phyloP scores from a whole-genome alignment of 179 eudicot species.

The Camellia oleifera region DNA sequence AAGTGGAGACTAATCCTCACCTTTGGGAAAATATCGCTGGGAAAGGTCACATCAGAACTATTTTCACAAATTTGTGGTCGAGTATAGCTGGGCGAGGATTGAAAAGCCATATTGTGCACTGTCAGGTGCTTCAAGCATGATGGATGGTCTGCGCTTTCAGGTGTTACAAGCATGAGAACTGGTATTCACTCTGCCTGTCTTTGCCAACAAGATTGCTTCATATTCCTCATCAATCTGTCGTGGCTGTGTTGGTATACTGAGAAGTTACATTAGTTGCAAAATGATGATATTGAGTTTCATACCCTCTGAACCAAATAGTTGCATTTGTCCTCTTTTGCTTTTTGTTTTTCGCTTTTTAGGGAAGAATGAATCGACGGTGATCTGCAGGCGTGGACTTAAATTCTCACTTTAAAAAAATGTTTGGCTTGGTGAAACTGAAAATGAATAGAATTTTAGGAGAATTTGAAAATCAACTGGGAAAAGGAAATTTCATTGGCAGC shows the following conservation, averaged over 20 bases:
- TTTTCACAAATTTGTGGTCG: slow-evolving; percentile 83
- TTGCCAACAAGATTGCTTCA: slow-evolving; percentile 5
- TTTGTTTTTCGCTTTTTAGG: background rate
- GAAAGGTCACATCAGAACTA: slow-evolving; percentile 71
- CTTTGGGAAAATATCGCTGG: slow-evolving; percentile 88
- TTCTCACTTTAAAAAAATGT: background rate
- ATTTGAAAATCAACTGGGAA: background rate
- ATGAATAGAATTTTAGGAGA: background rate
- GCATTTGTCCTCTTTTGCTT: slow-evolving; percentile 7
- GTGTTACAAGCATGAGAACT: slow-evolving; percentile 18
- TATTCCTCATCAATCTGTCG: background rate
- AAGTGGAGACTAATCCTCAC: slow-evolving; percentile 71
- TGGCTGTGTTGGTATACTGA: background rate
- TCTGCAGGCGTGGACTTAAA: background rate
- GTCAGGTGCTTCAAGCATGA: slow-evolving; percentile 91
- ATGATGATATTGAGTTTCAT: background rate
- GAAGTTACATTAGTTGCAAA: background rate
- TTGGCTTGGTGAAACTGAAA: background rate
- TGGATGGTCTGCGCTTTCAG: background rate
- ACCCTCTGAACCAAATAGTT: background rate
- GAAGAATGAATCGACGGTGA: background rate
- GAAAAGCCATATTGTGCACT: slow-evolving; percentile 90
- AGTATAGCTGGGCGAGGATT: slow-evolving; percentile 83
- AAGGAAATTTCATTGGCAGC: background rate
- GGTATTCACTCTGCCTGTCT: background rate